Percentiles rank a stretch among this genome's conserved stretches.
phyloP scores from a whole-genome alignment of 1,284 basidiomycete genomes.

The Fomitopsis schrenkii region DNA sequence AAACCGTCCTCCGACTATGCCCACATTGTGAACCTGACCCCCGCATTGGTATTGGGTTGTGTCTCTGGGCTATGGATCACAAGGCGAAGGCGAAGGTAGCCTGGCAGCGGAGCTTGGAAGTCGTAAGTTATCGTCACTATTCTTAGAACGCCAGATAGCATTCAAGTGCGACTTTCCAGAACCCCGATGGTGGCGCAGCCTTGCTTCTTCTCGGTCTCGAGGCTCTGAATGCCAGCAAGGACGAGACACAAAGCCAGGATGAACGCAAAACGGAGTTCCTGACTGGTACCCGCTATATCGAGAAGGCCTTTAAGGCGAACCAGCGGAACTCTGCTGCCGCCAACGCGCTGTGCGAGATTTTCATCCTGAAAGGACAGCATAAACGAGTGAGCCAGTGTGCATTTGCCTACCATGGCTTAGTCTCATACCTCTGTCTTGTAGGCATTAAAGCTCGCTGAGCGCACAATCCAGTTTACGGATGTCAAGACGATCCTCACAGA shows the following conservation, averaged over 20 bases:
- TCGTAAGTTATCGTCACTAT: constrained; percentile 47
- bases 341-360: constrained; percentile 72
- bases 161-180: constrained; percentile 36
- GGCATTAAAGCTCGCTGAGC: constrained; percentile 88
- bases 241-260: constrained; percentile 51
- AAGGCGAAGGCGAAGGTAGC: constrained; percentile 76
- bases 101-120: constrained; percentile 83
- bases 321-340: constrained; percentile 74
- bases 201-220: constrained; percentile 81
- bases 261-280: constrained; percentile 56
- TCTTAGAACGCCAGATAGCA: neutral
- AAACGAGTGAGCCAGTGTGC: constrained; percentile 36
- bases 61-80: constrained; percentile 85
- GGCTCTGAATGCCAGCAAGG: constrained; percentile 78
- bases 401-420: constrained; percentile 1
- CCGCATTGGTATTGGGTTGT: constrained; percentile 89
- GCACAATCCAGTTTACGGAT: constrained; percentile 89
- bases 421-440: constrained; percentile 24
- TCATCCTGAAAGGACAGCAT: constrained; percentile 63
- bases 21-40: constrained; percentile 85
- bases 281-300: constrained; percentile 62
- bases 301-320: constrained; percentile 73
- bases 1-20: constrained; percentile 73
- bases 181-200: constrained; percentile 73
- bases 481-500: constrained; percentile 77